A percentile compares a stretch with the other conserved stretches of the same genome.
phyloP scores from a whole-genome alignment of 768 basidiomycete species.

The Lentinula boryana region DNA sequence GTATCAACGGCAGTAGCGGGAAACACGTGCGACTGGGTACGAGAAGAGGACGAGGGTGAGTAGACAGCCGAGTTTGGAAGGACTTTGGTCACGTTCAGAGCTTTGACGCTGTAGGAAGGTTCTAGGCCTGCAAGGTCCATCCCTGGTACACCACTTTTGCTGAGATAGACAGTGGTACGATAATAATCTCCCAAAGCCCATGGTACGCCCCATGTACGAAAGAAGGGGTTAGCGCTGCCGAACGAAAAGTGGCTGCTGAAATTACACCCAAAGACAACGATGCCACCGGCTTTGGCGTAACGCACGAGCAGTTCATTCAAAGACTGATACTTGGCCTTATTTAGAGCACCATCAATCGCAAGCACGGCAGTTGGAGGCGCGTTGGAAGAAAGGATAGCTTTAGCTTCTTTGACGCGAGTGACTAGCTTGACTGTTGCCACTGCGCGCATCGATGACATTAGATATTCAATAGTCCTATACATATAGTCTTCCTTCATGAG shows the following conservation, averaged over 20 bases:
- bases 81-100: slow-evolving; percentile 14
- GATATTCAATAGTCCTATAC: background rate
- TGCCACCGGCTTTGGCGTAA: slow-evolving; percentile 15
- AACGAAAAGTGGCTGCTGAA: slow-evolving; percentile 13
- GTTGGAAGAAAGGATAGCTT: background rate
- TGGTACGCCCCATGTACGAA: slow-evolving; percentile 12
- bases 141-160: slow-evolving; percentile 1
- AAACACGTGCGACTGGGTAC: slow-evolving; percentile 17
- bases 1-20: slow-evolving; percentile 7
- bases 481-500: background rate
- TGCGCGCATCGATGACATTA: background rate
- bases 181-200: slow-evolving; percentile 20
- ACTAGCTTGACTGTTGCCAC: background rate
- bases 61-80: slow-evolving; percentile 13
- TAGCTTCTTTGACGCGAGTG: background rate
- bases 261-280: slow-evolving; percentile 14
- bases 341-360: background rate
- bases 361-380: slow-evolving; percentile 1
- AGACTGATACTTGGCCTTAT: background rate
- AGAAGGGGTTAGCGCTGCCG: slow-evolving; percentile 3
- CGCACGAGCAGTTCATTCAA: background rate
- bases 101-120: slow-evolving; percentile 17
- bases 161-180: slow-evolving; percentile 18
- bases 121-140: slow-evolving; percentile 4
- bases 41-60: slow-evolving; percentile 11